These are phyloP conservation scores for Myxozyma kluyveri DNA, from an alignment of 805 yeast genomes.

Conservation along the genomic window DNA sequence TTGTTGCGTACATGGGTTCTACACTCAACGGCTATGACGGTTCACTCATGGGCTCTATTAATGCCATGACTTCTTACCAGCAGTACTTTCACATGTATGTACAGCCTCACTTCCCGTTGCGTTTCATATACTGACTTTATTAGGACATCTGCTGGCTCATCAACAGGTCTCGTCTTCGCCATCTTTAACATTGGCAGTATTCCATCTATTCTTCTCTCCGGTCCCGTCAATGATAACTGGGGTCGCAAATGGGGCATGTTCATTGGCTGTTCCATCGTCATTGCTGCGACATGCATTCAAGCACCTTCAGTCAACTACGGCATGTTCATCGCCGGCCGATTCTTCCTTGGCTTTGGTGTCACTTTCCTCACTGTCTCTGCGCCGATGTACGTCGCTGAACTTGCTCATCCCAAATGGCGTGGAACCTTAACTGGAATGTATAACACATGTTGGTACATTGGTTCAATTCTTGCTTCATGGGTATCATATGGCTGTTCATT, in stretches of 20 bases:
- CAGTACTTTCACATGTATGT: conserved; percentile 10
- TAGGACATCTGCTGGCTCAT: conserved; percentile 15
- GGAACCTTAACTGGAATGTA: conserved; percentile 45
- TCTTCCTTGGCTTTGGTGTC: conserved; percentile 24
- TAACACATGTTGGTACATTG: conserved; percentile 53
- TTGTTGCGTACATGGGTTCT: conserved; percentile 9
- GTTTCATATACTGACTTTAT: background rate
- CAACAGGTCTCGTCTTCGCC: conserved; percentile 33
- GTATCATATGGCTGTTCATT: conserved; percentile 38
- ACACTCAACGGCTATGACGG: conserved; percentile 21
- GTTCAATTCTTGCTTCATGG: conserved; percentile 43
- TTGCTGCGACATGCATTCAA: conserved; percentile 21
- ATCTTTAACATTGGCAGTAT: conserved; percentile 66
- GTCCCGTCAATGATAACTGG: conserved; percentile 17
- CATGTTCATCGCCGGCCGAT: conserved; percentile 24
- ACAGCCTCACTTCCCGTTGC: background rate
- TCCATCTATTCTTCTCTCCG: conserved; percentile 11
- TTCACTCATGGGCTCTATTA: conserved; percentile 15
- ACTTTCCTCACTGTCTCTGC: conserved; percentile 11
- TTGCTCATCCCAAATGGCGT: conserved; percentile 24
- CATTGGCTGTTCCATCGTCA: conserved; percentile 5
- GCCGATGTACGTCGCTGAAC: conserved; percentile 15
- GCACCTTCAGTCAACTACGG: conserved; percentile 3
- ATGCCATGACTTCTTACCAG: conserved; percentile 16
- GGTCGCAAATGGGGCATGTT: conserved; percentile 22